Conservation (phyloP, 2,329 filamentous ascomycete species). For the Trichoderma sp. region DNA sequence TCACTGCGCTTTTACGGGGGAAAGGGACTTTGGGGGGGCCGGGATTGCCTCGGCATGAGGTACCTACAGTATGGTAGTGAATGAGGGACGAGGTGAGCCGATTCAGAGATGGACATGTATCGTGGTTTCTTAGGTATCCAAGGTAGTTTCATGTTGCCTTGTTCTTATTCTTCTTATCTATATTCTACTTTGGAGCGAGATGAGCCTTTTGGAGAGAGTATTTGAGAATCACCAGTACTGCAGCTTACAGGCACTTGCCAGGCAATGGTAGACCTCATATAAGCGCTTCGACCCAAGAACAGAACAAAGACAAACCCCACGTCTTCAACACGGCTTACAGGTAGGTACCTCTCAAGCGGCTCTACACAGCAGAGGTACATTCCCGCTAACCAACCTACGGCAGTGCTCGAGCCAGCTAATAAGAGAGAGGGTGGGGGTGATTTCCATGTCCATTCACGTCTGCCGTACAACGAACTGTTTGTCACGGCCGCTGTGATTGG, state of each 20-base stretch:
- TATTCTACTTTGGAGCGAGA: too few relatives aligned
- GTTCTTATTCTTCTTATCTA: too few relatives aligned
- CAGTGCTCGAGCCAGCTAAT: background rate
- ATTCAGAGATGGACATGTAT: too few relatives aligned
- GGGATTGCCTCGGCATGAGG: conserved; percentile 15
- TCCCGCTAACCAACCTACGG: background rate
- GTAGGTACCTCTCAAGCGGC: background rate
- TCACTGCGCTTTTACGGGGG: background rate
- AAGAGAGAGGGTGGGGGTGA: background rate
- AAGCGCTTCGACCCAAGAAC: background rate
- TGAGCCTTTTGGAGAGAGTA: background rate
- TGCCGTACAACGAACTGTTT: background rate
- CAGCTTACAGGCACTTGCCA: too few relatives aligned
- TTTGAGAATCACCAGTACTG: too few relatives aligned
- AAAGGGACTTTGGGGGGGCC: conserved; percentile 6
- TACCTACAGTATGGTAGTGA: background rate
- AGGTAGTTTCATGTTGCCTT: too few relatives aligned
- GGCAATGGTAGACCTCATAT: too few relatives aligned
- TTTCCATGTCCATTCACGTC: background rate
- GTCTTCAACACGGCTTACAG: background rate
- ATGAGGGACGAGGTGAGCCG: too few relatives aligned
- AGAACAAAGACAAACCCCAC: background rate
- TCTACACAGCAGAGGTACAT: background rate
- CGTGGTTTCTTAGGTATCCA: too few relatives aligned
- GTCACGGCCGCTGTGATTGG: background rate